phyloP scores from a whole-genome alignment of 2,329 filamentous ascomycete species.

The Aspergillus vadensis region DNA sequence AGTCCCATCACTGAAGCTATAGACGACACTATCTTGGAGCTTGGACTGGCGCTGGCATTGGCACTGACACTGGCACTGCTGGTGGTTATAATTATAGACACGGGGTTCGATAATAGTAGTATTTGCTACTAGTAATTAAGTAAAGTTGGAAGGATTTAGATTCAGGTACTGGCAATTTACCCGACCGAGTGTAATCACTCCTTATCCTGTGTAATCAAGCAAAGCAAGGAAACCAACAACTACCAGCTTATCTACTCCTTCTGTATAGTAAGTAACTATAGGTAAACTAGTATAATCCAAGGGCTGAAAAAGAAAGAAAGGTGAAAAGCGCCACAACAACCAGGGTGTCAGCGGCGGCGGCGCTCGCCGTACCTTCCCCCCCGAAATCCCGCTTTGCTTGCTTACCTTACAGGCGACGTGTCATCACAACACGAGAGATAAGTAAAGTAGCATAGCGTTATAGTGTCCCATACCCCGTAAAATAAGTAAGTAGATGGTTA shows the following conservation, averaged over 20 bases:
- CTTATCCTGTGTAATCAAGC: too few relatives aligned
- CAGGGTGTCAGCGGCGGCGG: too few relatives aligned
- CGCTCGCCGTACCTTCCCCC: conserved; percentile 16
- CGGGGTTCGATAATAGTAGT: background rate
- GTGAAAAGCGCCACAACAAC: too few relatives aligned
- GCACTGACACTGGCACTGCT: background rate
- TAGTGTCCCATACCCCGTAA: too few relatives aligned
- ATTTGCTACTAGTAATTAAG: background rate
- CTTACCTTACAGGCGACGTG: conserved; percentile 21
- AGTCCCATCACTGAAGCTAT: background rate
- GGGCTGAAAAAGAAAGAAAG: too few relatives aligned
- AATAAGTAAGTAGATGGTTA: too few relatives aligned
- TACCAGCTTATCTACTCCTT: background rate
- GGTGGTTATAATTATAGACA: conserved; percentile 6
- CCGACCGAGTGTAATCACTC: too few relatives aligned
- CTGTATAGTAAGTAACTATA: background rate
- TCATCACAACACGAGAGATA: conserved; percentile 13
- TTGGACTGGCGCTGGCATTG: background rate
- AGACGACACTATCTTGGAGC: background rate
- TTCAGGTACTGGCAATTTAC: too few relatives aligned
- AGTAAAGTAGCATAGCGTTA: too few relatives aligned
- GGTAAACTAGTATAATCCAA: background rate
- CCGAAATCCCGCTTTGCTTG: background rate
- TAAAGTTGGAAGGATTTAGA: too few relatives aligned
- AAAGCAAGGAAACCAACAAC: background rate